A percentile compares a stretch with the other conserved stretches of the same genome.
phyloP scores from a whole-genome alignment of 2,329 filamentous ascomycete genomes.

The Xylariaceae sp. region DNA sequence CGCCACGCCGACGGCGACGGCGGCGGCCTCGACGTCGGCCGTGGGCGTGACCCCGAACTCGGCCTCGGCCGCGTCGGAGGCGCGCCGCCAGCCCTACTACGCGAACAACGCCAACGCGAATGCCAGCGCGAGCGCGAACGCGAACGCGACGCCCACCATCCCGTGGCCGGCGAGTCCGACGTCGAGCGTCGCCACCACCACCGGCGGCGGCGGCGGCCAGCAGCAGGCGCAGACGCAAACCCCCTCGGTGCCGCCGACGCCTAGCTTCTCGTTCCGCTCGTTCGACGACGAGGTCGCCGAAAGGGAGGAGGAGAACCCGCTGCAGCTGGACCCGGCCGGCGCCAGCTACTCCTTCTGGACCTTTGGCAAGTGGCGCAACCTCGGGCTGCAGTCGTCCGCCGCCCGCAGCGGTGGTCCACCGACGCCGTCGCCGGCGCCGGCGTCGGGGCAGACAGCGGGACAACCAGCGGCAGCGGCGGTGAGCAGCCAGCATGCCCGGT shows the following conservation, averaged over 20 bases:
- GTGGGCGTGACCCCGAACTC: constrained; percentile 28
- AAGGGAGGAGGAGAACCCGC: constrained; percentile 30
- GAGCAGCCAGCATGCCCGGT: constrained; percentile 12
- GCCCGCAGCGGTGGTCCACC: constrained; percentile 3
- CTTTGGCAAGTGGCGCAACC: constrained; percentile 43
- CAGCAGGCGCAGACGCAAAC: constrained; percentile 9
- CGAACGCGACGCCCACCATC: constrained; percentile 18
- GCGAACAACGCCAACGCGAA: neutral
- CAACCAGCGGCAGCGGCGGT: too few species aligned
- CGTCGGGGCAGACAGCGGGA: too few species aligned
- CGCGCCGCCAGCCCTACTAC: constrained; percentile 36
- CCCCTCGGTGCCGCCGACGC: constrained; percentile 37
- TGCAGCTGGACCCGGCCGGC: constrained; percentile 30
- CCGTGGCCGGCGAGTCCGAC: constrained; percentile 31
- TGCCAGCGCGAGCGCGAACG: too few species aligned
- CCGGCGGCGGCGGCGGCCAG: constrained; percentile 8
- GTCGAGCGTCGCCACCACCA: constrained; percentile 22
- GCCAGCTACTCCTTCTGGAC: constrained; percentile 50
- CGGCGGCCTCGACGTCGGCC: constrained; percentile 28
- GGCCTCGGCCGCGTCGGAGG: constrained; percentile 37
- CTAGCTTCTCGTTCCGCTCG: constrained; percentile 45
- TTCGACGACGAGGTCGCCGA: constrained; percentile 32
- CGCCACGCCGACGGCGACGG: constrained; percentile 6
- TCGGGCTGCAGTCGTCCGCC: too few species aligned
- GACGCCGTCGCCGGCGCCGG: neutral